These are phyloP conservation scores for Inonotus hispidus DNA, from an alignment of 1,284 basidiomycete genomes.

Conservation along the genomic window DNA sequence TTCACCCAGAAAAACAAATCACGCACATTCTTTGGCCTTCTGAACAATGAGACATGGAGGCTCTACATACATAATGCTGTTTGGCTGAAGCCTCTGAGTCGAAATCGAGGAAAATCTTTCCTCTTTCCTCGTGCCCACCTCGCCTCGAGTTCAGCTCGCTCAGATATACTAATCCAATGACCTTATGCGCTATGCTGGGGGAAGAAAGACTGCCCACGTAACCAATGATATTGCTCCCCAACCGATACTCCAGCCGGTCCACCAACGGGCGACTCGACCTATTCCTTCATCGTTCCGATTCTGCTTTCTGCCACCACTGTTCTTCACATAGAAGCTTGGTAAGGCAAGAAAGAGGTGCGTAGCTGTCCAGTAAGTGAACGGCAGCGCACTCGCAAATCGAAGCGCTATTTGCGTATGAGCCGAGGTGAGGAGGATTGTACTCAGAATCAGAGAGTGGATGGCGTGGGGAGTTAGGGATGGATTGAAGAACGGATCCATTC, in stretches of 20 bases:
- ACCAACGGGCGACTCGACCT: conserved; percentile 26
- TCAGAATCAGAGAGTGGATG: conserved; percentile 59
- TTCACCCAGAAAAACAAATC: too few relatives aligned
- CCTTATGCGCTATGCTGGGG: conserved; percentile 64
- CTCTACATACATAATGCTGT: too few relatives aligned
- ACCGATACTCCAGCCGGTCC: conserved; percentile 68
- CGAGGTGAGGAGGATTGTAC: conserved; percentile 63
- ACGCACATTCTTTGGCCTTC: too few relatives aligned
- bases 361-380: conserved; percentile 78
- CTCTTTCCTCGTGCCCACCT: too few relatives aligned
- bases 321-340: conserved; percentile 23
- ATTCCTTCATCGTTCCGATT: background rate
- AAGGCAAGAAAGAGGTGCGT: conserved; percentile 54
- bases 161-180: too few relatives aligned
- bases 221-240: conserved; percentile 76
- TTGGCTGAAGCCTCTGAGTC: too few relatives aligned
- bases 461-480: conserved; percentile 55
- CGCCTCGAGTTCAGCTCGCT: too few relatives aligned
- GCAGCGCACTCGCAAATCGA: conserved; percentile 74
- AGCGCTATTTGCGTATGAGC: conserved; percentile 92
- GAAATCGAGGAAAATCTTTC: too few relatives aligned
- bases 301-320: background rate
- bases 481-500: conserved; percentile 26
- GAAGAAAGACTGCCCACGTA: conserved; percentile 83
- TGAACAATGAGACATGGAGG: too few relatives aligned